Evolutionary conservation across 768 basidiomycete species (phyloP), one percentile per base, ranked within the genome.

Genomic region (Suillus americanus): DNA sequence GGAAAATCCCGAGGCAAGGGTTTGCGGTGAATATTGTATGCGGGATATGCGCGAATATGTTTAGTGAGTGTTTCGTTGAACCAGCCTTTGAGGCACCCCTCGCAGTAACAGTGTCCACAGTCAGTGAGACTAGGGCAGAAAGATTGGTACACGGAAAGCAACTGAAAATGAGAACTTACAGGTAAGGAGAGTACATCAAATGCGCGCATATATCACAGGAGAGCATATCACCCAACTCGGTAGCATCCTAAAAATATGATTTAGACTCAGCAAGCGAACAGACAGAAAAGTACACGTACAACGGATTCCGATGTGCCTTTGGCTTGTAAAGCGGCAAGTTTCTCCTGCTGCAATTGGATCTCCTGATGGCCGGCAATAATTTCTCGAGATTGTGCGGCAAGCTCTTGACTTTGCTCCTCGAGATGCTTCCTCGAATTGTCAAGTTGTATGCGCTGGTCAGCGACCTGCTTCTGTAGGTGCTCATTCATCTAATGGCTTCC

Each of bases 61-160:
- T 83, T 81, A 0, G 75, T 78, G 59, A 85, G 81, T 0, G 76
- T 81, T 3, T 83, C 83, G 60, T 66, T 75, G 66, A 85, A 83
- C 81, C 82, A 82, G 68, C 86, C 84, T 54, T 80, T 78, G 9
- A 92, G 78, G 68, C 90, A 92, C 6, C 72, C 72, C 66, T 83
- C 77, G 70, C 90, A 92, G 70, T 88, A 91, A 0, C 85, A 83
- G 73, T 92, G 90, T 3, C 90, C 90, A 62, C 90, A 92, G 46
- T 81, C 81, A 7, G 83, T 74, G 25, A 92, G 79, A 6, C 90
- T 91, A 68, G 10, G 41, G 16, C 33, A 68, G 40, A 23, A 13
- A 2, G 62, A 40, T 61, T 33, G 30, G 43, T 25, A 54, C 20
- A 10, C 38, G 61, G 48, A 62, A 67, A 61, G 60, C 1, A 30